Evolutionary conservation across 2,329 filamentous ascomycete genomes (phyloP), one percentile per base, ranked within the genome.

Genomic region (Clarireedia hainanense): DNA sequence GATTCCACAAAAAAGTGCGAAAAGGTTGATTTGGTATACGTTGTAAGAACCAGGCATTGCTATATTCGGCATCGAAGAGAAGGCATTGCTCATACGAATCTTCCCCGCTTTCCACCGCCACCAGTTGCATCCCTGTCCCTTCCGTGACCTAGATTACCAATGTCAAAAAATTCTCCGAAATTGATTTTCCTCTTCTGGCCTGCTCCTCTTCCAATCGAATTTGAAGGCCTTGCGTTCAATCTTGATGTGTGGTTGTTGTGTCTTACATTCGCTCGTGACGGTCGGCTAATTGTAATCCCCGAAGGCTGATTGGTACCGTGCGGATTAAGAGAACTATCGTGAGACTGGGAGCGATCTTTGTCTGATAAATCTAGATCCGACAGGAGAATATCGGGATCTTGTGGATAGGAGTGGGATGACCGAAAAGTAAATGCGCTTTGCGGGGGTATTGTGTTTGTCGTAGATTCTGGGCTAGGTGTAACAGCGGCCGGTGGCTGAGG

Each of bases 101-200:
- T 62, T 46, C 68, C 67, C 43, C 68, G 64, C 60, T 70, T 70
- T 47, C 68, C 68, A 53, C 67, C 67, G 23, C 68, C 67, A 48
- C 67, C 65, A 61, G 63, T 64, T n/a, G 60, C 58, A 57, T 89
- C 85, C 66, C 85, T 86, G 45, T 89, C 85, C 66, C 85, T 86
- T 45, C 80, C 80, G 57, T 80, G 76, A 34, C 78, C 78, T 50
- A 87, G 69, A 60, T 81, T 83, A 52, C 82, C 81, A 6, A 88
- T 74, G 65, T 89, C 86, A 67, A 91, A 91, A 53, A 90, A 84
- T 65, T 91, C 88, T 24, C 83, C 81, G 64, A 88, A 80, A 63
- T 88, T 86, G 63, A 89, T 78, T 64, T 86, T 81, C 43, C 88
- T 79, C 70, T 92, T 92, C 63, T 83, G 78, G 1, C 88, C 88